phyloP scores from a whole-genome alignment of 2,329 filamentous ascomycete genomes.

The Hirsutella minnesotensis region DNA sequence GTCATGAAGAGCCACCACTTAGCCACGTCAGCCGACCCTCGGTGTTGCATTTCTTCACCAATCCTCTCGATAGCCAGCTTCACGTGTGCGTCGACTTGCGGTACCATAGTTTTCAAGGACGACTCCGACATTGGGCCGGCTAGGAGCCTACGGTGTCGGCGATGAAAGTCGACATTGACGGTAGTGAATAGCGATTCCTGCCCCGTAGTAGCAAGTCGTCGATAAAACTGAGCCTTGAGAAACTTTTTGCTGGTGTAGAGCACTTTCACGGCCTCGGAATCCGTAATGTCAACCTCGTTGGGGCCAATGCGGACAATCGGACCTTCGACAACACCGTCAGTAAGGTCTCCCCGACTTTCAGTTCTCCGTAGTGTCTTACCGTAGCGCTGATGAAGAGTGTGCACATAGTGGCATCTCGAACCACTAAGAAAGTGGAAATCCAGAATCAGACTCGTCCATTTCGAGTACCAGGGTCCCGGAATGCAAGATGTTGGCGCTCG shows the following conservation, averaged over 20 bases:
- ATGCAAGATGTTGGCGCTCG: conserved; percentile 7
- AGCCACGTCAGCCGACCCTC: conserved; percentile 29
- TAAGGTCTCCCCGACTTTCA: background rate
- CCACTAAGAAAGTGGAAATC: conserved; percentile 9
- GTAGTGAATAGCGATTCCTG: conserved; percentile 24
- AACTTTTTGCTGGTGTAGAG: conserved; percentile 19
- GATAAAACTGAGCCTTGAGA: conserved; percentile 13
- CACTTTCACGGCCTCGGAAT: conserved; percentile 12
- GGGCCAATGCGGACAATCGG: conserved; percentile 15
- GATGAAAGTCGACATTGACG: conserved; percentile 24
- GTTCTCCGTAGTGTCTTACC: conserved; percentile 3
- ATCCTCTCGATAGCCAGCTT: conserved; percentile 30
- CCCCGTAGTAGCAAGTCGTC: conserved; percentile 7
- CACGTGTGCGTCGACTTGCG: conserved; percentile 22
- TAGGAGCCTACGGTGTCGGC: conserved; percentile 27
- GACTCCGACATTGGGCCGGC: conserved; percentile 26
- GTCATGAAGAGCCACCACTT: conserved; percentile 44
- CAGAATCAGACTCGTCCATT: conserved; percentile 8
- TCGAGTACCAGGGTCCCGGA: conserved; percentile 14
- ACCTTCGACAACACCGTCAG: conserved; percentile 3
- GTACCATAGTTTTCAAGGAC: conserved; percentile 18
- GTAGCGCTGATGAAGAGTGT: conserved; percentile 12
- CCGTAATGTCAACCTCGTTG: conserved; percentile 11
- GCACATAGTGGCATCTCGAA: conserved; percentile 7
- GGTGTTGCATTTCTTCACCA: conserved; percentile 24